Base-by-base conservation (phyloP, 306 rosid species). In the Cucurbita maxima region DNA sequence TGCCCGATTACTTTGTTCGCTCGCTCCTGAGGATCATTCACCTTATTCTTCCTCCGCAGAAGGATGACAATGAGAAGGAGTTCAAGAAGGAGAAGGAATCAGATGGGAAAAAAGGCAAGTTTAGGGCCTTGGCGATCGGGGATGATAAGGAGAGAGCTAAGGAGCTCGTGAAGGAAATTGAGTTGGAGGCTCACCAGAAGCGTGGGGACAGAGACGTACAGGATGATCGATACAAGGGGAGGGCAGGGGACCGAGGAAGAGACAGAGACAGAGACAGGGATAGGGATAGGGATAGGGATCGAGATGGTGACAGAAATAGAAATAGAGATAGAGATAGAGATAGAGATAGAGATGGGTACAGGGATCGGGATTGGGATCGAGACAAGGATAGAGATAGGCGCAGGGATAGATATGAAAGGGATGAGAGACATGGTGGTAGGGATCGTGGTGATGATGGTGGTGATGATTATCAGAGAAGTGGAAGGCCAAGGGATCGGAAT, bases 1-100 rank as follows among this genome's bases (percentile, higher is more conserved):
- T 90, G 89, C 97, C 94, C 0, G 94, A 88, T 81, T 83, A 87
- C 74, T 85, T 93, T n/a, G 88, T 90, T 45, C 80, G 64, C 45
- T 82, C 89, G 0, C 85, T 93, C 12, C 58, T 93, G 70, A 83
- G 82, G 5, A 88, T 83, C 8, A 85, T 90, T 38, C 96, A 88
- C 63, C 88, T 90, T 2, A 82, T 90, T 82, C 89, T 88, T 71
- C 91, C 96, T 74, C 96, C 96, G 10, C 78, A 45, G 14, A 81
- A 81, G 73, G 50, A 71, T 15, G 79, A 80, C 70, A 37, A 58
- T 1, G 79, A 83, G 2, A 81, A 79, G 77, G 89, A 78, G 12
- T 78, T 58, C 36, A 80, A 79, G 82, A 81, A 74, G 40, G 96
- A 75, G 30, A 48, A 61, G 59, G 77, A 75, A 69, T 50, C 88